Evolutionary conservation across 2,329 filamentous ascomycete species (phyloP).

Genomic region (Colletotrichum costaricense): DNA sequence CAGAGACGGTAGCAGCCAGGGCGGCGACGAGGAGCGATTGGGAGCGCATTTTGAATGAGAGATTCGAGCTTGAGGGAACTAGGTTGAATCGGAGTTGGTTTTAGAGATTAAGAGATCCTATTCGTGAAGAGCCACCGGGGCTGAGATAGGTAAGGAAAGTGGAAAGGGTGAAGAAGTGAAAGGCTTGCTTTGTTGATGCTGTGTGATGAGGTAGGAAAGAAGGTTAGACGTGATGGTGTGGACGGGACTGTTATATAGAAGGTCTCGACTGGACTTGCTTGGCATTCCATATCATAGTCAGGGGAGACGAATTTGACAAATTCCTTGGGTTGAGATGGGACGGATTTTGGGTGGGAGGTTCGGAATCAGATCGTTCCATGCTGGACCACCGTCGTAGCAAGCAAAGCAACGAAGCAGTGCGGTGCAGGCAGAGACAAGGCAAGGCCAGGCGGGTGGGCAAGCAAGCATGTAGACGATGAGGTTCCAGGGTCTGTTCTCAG

Average conservation of each 20-base stretch:
- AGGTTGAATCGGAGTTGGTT: constrained; percentile 7
- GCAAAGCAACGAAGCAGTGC: not conserved
- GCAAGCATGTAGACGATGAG: constrained; percentile 5
- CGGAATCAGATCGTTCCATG: constrained; percentile 32
- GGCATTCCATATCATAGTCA: constrained; percentile 29
- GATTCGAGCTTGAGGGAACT: constrained; percentile 19
- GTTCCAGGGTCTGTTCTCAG: constrained; percentile 30
- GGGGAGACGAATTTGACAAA: constrained; percentile 34
- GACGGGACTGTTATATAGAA: constrained; percentile 33
- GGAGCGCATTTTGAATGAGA: constrained; percentile 36
- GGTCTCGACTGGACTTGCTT: constrained; percentile 23
- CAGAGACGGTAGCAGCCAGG: constrained; percentile 53
- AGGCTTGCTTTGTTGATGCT: constrained; percentile 34
- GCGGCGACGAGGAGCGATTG: constrained; percentile 52
- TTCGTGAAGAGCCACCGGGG: constrained; percentile 30
- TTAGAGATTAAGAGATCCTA: constrained; percentile 18
- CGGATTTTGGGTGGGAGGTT: constrained; percentile 13
- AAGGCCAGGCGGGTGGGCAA: not conserved
- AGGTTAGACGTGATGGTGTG: constrained; percentile 19
- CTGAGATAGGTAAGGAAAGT: constrained; percentile 16
- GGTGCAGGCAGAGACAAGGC: not conserved
- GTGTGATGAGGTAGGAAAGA: constrained; percentile 15
- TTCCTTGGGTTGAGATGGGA: constrained; percentile 27
- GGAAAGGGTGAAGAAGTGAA: constrained; percentile 15
- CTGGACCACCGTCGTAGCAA: not conserved